These are phyloP conservation scores for Blumeriella jaapii DNA, from an alignment of 2,329 filamentous ascomycete species.

Conservation along the genomic window DNA sequence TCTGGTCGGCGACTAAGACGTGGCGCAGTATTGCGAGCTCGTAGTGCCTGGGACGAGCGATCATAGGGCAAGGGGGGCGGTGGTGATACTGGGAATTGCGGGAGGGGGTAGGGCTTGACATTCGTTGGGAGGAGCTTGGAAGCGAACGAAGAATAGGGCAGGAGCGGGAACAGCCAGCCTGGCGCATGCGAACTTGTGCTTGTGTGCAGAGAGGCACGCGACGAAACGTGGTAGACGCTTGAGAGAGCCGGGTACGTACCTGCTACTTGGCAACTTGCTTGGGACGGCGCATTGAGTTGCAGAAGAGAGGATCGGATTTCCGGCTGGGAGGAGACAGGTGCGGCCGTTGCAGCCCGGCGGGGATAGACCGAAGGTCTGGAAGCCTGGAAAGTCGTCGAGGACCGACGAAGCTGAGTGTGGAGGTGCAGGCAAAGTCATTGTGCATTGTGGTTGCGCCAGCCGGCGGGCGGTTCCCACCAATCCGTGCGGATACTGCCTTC, in stretches of 20 bases:
- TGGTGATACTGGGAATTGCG: constrained; percentile 5
- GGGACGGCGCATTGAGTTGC: constrained; percentile 12
- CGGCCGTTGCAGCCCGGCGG: constrained; percentile 1
- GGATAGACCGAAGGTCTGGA: not conserved
- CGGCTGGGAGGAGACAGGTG: constrained; percentile 14
- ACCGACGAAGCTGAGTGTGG: constrained; percentile 16
- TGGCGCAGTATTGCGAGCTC: constrained; percentile 11
- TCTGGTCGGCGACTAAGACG: constrained; percentile 18
- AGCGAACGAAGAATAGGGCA: not conserved
- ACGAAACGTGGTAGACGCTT: constrained; percentile 25
- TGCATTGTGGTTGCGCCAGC: constrained; percentile 18
- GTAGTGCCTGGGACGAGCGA: constrained; percentile 10
- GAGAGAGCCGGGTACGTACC: constrained; percentile 20
- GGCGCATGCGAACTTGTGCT: constrained; percentile 25
- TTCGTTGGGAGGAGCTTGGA: constrained; percentile 5
- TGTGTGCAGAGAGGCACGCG: constrained; percentile 25
- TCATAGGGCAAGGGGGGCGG: too few species aligned
- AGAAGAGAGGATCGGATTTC: constrained; percentile 10
- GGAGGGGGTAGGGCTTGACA: constrained; percentile 5
- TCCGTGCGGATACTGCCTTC: constrained; percentile 14
- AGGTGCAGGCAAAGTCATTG: constrained; percentile 20
- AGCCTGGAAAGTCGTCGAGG: constrained; percentile 1
- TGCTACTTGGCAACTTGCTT: constrained; percentile 10
- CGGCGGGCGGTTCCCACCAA: constrained; percentile 21
- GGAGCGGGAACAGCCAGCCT: not conserved